Percentiles rank a stretch among this genome's conserved stretches.
Conservation (phyloP, 2,329 filamentous ascomycete genomes). For the Pseudogymnoascus sp. region DNA sequence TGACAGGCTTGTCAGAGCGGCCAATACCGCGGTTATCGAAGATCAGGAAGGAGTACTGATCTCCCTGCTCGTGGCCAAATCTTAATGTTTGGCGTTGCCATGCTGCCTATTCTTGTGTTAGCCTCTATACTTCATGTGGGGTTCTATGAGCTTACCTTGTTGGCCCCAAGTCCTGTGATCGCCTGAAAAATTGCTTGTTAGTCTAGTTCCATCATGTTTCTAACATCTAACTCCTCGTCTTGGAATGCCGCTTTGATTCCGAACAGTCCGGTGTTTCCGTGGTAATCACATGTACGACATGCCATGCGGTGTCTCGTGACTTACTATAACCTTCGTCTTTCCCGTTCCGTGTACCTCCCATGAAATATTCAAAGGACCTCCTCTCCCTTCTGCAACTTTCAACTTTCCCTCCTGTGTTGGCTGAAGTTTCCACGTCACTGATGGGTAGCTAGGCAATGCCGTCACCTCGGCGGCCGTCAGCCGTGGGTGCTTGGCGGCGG, state of each 20-base stretch:
- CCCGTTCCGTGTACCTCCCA: constrained; percentile 78
- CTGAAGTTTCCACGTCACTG: constrained; percentile 62
- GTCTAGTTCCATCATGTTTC: background rate
- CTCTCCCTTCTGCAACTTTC: constrained; percentile 60
- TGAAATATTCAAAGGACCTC: constrained; percentile 67
- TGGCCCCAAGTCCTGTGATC: constrained; percentile 72
- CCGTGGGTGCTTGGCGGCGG: constrained; percentile 12
- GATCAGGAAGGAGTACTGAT: constrained; percentile 65
- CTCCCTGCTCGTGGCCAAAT: constrained; percentile 65
- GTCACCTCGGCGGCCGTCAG: constrained; percentile 50
- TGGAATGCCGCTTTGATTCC: background rate
- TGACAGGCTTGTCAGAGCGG: constrained; percentile 66
- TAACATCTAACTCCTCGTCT: background rate
- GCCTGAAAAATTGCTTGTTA: constrained; percentile 42
- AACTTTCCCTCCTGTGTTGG: constrained; percentile 55
- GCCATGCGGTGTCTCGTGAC: constrained; percentile 29
- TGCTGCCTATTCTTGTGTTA: constrained; percentile 40
- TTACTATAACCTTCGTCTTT: constrained; percentile 63
- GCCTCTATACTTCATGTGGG: constrained; percentile 5
- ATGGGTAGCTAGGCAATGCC: constrained; percentile 58
- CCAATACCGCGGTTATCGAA: constrained; percentile 84
- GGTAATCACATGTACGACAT: background rate
- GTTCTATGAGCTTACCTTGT: constrained; percentile 32
- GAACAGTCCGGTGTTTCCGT: background rate
- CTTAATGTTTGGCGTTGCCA: constrained; percentile 81